Percentiles rank a stretch among this genome's conserved stretches.
These are phyloP conservation scores for Amphirosellinia nigrospora DNA, from an alignment of 495 filamentous ascomycete genomes.

Conservation along the genomic window DNA sequence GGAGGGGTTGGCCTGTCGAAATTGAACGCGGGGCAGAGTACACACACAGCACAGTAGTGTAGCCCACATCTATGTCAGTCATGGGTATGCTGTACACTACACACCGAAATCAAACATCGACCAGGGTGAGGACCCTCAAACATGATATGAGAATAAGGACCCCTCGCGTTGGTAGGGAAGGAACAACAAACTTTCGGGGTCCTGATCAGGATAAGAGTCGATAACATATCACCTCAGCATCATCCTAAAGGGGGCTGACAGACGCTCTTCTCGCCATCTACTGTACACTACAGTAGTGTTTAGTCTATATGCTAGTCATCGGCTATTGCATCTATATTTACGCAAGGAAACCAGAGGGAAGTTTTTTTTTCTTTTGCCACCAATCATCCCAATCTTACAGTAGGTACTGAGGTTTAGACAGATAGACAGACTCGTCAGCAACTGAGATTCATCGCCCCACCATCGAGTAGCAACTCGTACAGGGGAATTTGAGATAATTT, in stretches of 20 bases:
- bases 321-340: not conserved
- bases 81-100: constrained; percentile 6
- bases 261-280: not conserved
- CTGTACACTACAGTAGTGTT: not conserved
- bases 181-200: not conserved
- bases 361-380: not conserved
- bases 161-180: not conserved
- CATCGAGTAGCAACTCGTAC: not conserved
- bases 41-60: no score
- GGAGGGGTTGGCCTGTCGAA: not conserved
- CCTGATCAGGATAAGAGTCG: not conserved
- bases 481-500: constrained; percentile 21
- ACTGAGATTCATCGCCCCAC: constrained; percentile 17
- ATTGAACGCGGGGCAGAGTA: constrained; percentile 13
- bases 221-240: constrained; percentile 3
- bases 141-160: constrained; percentile 1
- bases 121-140: not conserved
- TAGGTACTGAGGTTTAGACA: no score
- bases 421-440: constrained; percentile 14
- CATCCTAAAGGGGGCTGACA: constrained; percentile 16
- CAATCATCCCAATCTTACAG: not conserved
- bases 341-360: not conserved
- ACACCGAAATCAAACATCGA: not conserved
- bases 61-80: not conserved
- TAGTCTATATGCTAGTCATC: not conserved